Percentiles rank a stretch among this genome's conserved stretches.
Conservation (phyloP, 1,139 yeast genomes). For the Kurtzmaniella natalensis region DNA sequence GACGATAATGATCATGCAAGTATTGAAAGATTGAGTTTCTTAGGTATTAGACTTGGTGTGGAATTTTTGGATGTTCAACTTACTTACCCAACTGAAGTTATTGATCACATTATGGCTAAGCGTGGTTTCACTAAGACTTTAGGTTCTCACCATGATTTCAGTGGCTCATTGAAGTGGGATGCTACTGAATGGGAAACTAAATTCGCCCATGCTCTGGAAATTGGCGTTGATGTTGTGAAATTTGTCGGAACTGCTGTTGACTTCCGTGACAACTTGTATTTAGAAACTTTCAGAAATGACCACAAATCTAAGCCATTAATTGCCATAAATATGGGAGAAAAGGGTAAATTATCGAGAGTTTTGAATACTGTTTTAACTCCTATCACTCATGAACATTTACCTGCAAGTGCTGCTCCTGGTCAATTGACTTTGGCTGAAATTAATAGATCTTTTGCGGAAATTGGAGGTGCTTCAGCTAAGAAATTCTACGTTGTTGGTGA, state of each 20-base stretch:
- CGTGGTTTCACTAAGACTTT: constrained; percentile 66
- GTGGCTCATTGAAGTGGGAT: constrained; percentile 61
- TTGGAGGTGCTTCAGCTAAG: constrained; percentile 59
- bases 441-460: constrained; percentile 50
- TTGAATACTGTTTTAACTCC: constrained; percentile 78
- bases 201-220: constrained; percentile 60
- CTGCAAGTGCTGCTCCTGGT: constrained; percentile 73
- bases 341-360: constrained; percentile 77
- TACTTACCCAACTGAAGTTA: constrained; percentile 31
- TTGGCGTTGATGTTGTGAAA: constrained; percentile 73
- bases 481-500: constrained; percentile 75
- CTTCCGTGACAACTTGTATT: constrained; percentile 62
- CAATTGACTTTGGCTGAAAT: constrained; percentile 62
- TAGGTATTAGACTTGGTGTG: constrained; percentile 68
- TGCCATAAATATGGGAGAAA: constrained; percentile 76
- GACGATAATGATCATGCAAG: constrained; percentile 43
- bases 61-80: constrained; percentile 54
- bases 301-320: constrained; percentile 62
- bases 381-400: constrained; percentile 64
- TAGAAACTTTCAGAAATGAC: constrained; percentile 61
- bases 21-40: constrained; percentile 48
- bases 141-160: constrained; percentile 76
- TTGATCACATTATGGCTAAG: constrained; percentile 25
- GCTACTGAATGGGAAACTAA: constrained; percentile 69
- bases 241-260: constrained; percentile 73